A percentile compares a stretch with the other conserved stretches of the same genome.
phyloP scores from a whole-genome alignment of 441 rosid genomes.

The Cnidoscolus chayamansa region DNA sequence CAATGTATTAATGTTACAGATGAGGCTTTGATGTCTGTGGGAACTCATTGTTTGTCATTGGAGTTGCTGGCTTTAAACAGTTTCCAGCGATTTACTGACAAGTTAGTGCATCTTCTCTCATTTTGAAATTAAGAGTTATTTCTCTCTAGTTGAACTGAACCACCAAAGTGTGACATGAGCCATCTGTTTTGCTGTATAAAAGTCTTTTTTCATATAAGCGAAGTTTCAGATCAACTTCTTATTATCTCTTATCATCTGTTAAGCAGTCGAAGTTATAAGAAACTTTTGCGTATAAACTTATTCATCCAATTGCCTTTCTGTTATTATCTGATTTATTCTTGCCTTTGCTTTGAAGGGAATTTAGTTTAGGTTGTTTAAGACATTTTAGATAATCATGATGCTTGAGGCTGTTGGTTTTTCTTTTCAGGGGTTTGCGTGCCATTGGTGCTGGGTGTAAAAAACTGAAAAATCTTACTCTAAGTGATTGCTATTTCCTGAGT shows the following conservation, averaged over 20 bases:
- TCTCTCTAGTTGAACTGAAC: neutral
- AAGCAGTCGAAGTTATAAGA: neutral
- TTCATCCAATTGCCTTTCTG: neutral
- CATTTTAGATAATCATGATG: slow-evolving; percentile 7
- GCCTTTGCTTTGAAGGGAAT: neutral
- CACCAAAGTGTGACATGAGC: neutral
- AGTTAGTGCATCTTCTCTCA: slow-evolving; percentile 40
- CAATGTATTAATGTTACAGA: slow-evolving; percentile 74
- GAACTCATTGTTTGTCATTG: slow-evolving; percentile 54
- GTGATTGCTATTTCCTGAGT: slow-evolving; percentile 73
- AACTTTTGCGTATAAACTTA: neutral
- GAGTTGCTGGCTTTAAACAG: slow-evolving; percentile 73
- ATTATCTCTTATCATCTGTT: neutral
- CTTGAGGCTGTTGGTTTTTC: slow-evolving; percentile 23
- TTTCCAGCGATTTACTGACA: slow-evolving; percentile 75
- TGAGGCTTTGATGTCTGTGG: slow-evolving; percentile 60
- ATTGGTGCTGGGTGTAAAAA: slow-evolving; percentile 76
- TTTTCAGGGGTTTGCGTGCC: slow-evolving; percentile 68
- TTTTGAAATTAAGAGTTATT: slow-evolving; percentile 17
- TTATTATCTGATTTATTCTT: slow-evolving; percentile 4
- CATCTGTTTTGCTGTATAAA: neutral
- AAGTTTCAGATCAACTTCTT: neutral
- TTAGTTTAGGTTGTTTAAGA: neutral
- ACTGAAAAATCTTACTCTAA: slow-evolving; percentile 65
- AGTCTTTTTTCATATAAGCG: neutral